Evolutionary conservation across 305 asterid genomes (phyloP), one percentile per base, ranked within the genome.

Genomic region (Fraxinus floribunda): DNA sequence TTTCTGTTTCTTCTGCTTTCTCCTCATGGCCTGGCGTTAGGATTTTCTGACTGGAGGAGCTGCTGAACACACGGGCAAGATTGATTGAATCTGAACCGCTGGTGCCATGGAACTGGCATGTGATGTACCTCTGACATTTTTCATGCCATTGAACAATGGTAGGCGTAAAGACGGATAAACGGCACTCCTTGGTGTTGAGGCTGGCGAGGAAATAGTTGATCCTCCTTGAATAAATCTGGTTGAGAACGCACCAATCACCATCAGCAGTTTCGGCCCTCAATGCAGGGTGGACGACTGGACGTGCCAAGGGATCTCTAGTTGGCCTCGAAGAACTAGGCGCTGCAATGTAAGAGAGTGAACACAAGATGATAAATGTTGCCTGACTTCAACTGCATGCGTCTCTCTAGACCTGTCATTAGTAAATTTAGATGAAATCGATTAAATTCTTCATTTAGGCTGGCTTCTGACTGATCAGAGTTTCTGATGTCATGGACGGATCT

Each of bases 21-120:
- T 29, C 38, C 20, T 4, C 39, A 38, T 68, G 75, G 9, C 20
- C 39, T 0, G 8, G n/a, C 13, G 75, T 68, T 39, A 41, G 75
- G 9, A 68, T 68, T 68, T 29, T 68, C 38, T 68, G n/a, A 15
- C 9, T 13, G 75, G 75, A 62, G 92, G 91, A 80, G 96, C 87
- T 32, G 94, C 30, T 26, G 30, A 88, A 39, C 93, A 87, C 1
- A 89, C 93, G 55, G 94, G 93, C 35, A 87, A 83, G 35, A 90
- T 91, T 26, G 94, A 89, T 44, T 91, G 88, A 5, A 89, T 87
- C 78, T 92, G 94, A 80, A 90, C 94, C 8, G 91, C 92, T 0
- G 92, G 94, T 11, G 93, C 96, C 7, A 60, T 75, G 82, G 81
- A 79, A 64, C 49, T 52, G 49, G 6, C 80, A 81, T 11, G 5